A percentile compares a stretch with the other conserved stretches of the same genome.
Conservation (phyloP, 768 basidiomycete species). For the Russula dissimulans region DNA sequence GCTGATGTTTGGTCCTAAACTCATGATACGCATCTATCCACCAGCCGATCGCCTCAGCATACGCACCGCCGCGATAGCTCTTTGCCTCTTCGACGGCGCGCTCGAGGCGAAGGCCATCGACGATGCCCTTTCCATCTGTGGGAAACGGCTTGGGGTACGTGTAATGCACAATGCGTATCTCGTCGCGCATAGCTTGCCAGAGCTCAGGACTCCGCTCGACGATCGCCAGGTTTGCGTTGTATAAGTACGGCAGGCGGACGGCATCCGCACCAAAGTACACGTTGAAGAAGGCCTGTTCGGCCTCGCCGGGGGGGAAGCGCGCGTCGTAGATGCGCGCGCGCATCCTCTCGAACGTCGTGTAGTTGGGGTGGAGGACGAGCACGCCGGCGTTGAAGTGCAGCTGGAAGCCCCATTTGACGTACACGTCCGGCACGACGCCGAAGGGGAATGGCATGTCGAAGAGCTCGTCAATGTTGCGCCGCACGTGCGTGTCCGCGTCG, state of each 20-base stretch:
- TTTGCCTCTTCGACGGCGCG: conserved; percentile 18
- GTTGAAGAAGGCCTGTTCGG: conserved; percentile 38
- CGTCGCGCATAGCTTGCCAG: conserved; percentile 26
- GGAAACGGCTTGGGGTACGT: conserved; percentile 27
- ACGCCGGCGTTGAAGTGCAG: conserved; percentile 33
- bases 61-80: conserved; percentile 8
- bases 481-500: conserved; percentile 37
- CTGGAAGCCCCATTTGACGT: conserved; percentile 27
- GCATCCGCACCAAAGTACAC: conserved; percentile 29
- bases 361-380: conserved; percentile 27
- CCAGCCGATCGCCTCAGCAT: conserved; percentile 22
- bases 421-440: conserved; percentile 36
- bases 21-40: conserved; percentile 22
- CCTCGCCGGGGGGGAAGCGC: conserved; percentile 30
- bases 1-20: conserved; percentile 15
- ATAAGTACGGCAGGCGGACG: conserved; percentile 28
- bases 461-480: conserved; percentile 37
- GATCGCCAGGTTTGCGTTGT: conserved; percentile 33
- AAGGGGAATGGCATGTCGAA: conserved; percentile 34
- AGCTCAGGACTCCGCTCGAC: conserved; percentile 25
- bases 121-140: conserved; percentile 20
- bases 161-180: conserved; percentile 30
- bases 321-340: conserved; percentile 32
- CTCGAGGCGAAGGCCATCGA: conserved; percentile 19
- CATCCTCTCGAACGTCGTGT: conserved; percentile 25